Evolutionary conservation across 2,329 filamentous ascomycete genomes (phyloP).

Genomic region (Neofusicoccum parvum): DNA sequence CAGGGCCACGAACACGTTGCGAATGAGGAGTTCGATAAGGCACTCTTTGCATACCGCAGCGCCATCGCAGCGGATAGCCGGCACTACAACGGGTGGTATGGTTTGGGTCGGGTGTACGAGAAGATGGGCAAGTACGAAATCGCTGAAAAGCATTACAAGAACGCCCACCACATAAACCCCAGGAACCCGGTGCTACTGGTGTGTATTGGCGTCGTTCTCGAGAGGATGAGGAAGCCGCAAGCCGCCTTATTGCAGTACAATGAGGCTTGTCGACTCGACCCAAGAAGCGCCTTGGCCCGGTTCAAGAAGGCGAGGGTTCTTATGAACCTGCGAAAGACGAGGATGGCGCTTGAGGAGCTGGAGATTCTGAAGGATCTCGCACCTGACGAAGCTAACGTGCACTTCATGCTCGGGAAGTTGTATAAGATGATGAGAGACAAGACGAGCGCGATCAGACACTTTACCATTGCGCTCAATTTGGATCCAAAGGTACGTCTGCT

Average conservation of each 20-base stretch:
- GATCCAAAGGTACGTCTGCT: slow-evolving; percentile 78
- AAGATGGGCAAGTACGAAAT: slow-evolving; percentile 89
- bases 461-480: slow-evolving; percentile 90
- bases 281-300: slow-evolving; percentile 77
- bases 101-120: slow-evolving; percentile 78
- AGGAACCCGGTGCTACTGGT: slow-evolving; percentile 91
- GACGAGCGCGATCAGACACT: slow-evolving; percentile 83
- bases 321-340: slow-evolving; percentile 70
- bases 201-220: slow-evolving; percentile 83
- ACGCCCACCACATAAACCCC: slow-evolving; percentile 86
- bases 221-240: slow-evolving; percentile 81
- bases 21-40: slow-evolving; percentile 97
- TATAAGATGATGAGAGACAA: slow-evolving; percentile 62
- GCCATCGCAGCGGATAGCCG: slow-evolving; percentile 83
- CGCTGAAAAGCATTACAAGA: slow-evolving; percentile 87
- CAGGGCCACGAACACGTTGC: slow-evolving; percentile 95
- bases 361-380: slow-evolving; percentile 87
- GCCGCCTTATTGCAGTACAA: slow-evolving; percentile 80
- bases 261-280: slow-evolving; percentile 79
- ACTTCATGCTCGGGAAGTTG: slow-evolving; percentile 85
- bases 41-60: slow-evolving; percentile 80
- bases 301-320: slow-evolving; percentile 92
- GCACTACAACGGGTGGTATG: slow-evolving; percentile 99
- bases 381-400: slow-evolving; percentile 92
- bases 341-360: slow-evolving; percentile 77